Conservation (phyloP, 2,329 filamentous ascomycete species). For the Drechslerella stenobrocha region DNA sequence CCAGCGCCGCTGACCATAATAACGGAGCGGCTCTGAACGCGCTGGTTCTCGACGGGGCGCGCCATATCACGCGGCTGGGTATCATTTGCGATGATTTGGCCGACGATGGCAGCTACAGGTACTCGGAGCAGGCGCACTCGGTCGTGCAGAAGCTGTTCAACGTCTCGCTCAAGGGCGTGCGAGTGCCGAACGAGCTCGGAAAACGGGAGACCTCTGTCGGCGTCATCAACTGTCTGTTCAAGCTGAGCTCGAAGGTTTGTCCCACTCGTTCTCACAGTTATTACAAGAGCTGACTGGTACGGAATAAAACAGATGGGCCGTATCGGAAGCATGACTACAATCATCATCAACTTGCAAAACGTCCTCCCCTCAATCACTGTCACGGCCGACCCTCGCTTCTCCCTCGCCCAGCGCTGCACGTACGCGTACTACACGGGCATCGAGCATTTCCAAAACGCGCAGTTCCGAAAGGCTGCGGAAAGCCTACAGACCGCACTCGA, state of each 20-base stretch:
- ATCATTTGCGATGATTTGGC: slow-evolving; percentile 33
- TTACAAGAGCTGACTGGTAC: background rate
- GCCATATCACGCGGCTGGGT: slow-evolving; percentile 34
- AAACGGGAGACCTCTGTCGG: slow-evolving; percentile 43
- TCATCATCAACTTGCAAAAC: slow-evolving; percentile 44
- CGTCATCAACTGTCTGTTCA: slow-evolving; percentile 46
- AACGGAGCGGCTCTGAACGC: slow-evolving; percentile 33
- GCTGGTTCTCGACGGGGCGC: slow-evolving; percentile 27
- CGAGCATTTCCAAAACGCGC: slow-evolving; percentile 44
- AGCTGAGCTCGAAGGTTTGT: slow-evolving; percentile 35
- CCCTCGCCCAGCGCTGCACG: slow-evolving; percentile 42
- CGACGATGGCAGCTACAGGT: slow-evolving; percentile 29
- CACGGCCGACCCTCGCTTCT: slow-evolving; percentile 43
- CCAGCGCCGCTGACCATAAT: slow-evolving; percentile 39
- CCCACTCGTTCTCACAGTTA: background rate
- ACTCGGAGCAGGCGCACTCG: slow-evolving; percentile 39
- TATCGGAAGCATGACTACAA: slow-evolving; percentile 43
- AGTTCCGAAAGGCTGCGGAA: slow-evolving; percentile 33
- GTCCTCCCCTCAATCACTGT: slow-evolving; percentile 36
- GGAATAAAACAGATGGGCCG: slow-evolving; percentile 27
- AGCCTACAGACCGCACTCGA: slow-evolving; percentile 27
- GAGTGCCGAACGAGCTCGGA: slow-evolving; percentile 29
- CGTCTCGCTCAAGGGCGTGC: slow-evolving; percentile 31
- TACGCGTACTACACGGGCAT: slow-evolving; percentile 46
- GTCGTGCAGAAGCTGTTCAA: slow-evolving; percentile 44